A percentile compares a stretch with the other conserved stretches of the same genome.
Conservation (phyloP, 2,329 filamentous ascomycete species). For the Nemania sp. region DNA sequence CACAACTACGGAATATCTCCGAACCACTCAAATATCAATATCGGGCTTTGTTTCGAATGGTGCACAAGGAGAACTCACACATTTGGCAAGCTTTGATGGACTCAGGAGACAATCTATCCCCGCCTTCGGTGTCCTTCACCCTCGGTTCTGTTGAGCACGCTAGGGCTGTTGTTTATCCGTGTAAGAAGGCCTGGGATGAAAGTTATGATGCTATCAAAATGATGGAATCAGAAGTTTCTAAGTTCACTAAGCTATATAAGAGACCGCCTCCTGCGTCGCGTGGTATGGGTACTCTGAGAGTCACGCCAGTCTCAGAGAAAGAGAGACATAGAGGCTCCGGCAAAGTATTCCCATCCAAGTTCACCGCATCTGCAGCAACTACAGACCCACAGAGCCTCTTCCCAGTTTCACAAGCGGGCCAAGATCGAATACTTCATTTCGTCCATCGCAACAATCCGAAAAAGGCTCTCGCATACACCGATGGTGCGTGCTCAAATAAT, state of each 20-base stretch:
- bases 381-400: slow-evolving; percentile 15
- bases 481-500: slow-evolving; percentile 23
- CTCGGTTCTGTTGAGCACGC: slow-evolving; percentile 19
- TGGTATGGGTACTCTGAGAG: slow-evolving; percentile 3
- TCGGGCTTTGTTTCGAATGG: slow-evolving; percentile 20
- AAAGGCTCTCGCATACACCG: slow-evolving; percentile 22
- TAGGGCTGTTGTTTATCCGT: slow-evolving; percentile 14
- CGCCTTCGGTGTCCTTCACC: slow-evolving; percentile 9
- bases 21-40: slow-evolving; percentile 16
- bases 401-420: slow-evolving; percentile 10
- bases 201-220: slow-evolving; percentile 15
- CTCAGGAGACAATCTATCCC: slow-evolving; percentile 6
- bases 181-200: slow-evolving; percentile 23
- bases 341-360: slow-evolving; percentile 21
- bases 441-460: slow-evolving; percentile 15
- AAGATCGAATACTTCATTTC: slow-evolving; percentile 12
- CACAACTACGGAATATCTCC: slow-evolving; percentile 9
- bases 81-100: slow-evolving; percentile 23
- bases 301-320: slow-evolving; percentile 4
- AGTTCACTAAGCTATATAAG: slow-evolving; percentile 11
- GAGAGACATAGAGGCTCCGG: slow-evolving; percentile 23
- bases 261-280: slow-evolving; percentile 6
- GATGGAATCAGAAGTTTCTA: slow-evolving; percentile 15
- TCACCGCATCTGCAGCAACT: slow-evolving; percentile 5
- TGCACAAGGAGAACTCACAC: slow-evolving; percentile 18